Base-by-base conservation (phyloP, 2,329 filamentous ascomycete species). In the Pseudogymnoascus sp. region DNA sequence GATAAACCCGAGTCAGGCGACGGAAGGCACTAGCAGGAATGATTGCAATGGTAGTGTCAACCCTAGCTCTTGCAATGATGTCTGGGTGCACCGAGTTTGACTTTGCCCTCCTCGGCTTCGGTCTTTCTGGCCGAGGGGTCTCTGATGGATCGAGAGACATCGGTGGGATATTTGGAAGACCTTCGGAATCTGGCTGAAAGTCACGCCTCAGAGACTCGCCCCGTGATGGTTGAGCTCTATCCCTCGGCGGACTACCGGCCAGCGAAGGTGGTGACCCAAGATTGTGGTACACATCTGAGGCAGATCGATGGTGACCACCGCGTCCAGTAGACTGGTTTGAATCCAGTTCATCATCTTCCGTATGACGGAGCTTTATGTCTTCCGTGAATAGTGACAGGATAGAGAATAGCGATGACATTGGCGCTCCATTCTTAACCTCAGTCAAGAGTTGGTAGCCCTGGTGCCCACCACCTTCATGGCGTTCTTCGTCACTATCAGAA, bases 321-420 rank as follows among this genome's bases (percentile, higher is more conserved):
- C 69, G 72, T 61, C 71, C 69, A 63, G 71, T 77, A 4, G 77
- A 74, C 36, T 72, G 67, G 63, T 71, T 74, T 3, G 74, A 76
- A 13, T 74, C 73, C 11, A 66, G 23, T 31, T 71, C 69, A 57
- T 74, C 71, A 4, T 90, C 87, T n/a, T 88, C 86, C 0, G 87
- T 84, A 67, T 87, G 82, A 21, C 87, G 85, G 35, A 99, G 79
- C 68, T 90, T 89, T 62, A 99, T 87, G 71, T 97, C 93, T 74
- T 99, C 95, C 2, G 95, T 99, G 72, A 99, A 99, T 0, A 99
- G 80, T 1, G 93, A 96, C 76, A 99, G 86, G 68, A 99, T 96
- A 0, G 95, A 97, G 75, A 99, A 99, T 1, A 99, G 78, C 0
- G 95, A 99, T 4, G 95, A 99, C 93, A 99, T 97, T 1, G 96